Base-by-base conservation (phyloP, 164 flowering plant genomes). In the Euptelea pleiosperma region DNA sequence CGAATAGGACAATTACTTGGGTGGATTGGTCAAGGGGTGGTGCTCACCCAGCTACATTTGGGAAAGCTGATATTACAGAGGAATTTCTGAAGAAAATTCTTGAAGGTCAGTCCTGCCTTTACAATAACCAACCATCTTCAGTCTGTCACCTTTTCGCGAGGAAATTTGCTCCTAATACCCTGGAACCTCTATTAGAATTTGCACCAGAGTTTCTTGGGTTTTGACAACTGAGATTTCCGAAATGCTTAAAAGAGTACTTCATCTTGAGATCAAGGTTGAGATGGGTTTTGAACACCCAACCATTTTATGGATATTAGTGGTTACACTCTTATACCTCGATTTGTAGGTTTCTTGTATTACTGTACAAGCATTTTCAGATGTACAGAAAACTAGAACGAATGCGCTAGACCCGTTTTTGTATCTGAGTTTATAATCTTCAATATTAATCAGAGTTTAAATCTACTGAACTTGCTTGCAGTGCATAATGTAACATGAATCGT, bases 21-120 rank as follows among this genome's bases (percentile, higher is more conserved):
- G 89, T 82, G 7, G 98, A 91, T 75, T 91, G 98, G 98, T 83
- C 96, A 2, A 77, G 95, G 44, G 98, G 95, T 14, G 98, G 96
- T 0, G 79, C 98, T 31, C 96, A 92, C 57, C 93, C 96, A 0
- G 92, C 93, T 31, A 85, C 91, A 8, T 92, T 81, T 55, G 96
- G 89, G 47, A 62, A 70, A 56, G 64, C 52, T 15, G 98, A 89
- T 64, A 77, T 92, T n/a, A 78, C 77, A 0, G 81, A 71, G 58
- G 76, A 54, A 0, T 84, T 92, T 57, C 61, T 92, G 45, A 74
- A 62, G 65, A 79, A 56, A 59, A 62, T 82, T 1, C 34, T 63
- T 16, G 73, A 73, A 36, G 63, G 73, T n/a, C 54, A 43, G 0
- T 42, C 30, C 6, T 92, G 98, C 49, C 26, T 46, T 18, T 92